Base-by-base conservation (phyloP, 352 stramenopile species). In the Phytophthora pluvialis region DNA sequence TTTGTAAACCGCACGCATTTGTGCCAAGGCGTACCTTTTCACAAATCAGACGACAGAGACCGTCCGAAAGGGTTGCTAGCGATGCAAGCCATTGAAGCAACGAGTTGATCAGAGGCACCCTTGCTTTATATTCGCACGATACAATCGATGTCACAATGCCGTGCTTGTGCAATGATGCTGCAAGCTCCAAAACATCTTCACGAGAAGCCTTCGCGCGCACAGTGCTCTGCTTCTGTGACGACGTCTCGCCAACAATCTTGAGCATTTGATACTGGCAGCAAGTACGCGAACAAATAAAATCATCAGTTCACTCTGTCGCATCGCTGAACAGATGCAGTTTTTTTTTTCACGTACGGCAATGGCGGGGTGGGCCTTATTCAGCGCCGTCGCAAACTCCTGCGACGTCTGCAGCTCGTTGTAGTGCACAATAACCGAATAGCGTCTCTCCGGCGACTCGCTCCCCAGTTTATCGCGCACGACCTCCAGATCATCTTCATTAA, bases 331-430 rank as follows among this genome's bases (percentile, higher is more conserved):
- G n/a, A 47, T 45, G 5, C 5, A 48, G 28, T 21, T 21, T 21
- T 21, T 21, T 21, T 2, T 21, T 21, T 15, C 1, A 75, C 80
- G 46, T 75, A 93, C 84, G 28, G 72, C 81, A 74, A 88, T 83
- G 13, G 80, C 82, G 11, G 79, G 84, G 28, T 91, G 80, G 16
- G 86, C 77, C 49, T 89, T 83, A 52, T 81, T 89, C 44, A 94
- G 67, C 36, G 73, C 88, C 10, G 60, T 83, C 57, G 86, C 90
- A 71, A 89, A 94, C 55, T 98, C 89, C 25, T 97, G 82, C 1
- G 79, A 84, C 32, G 80, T 91, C 66, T 98, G 86, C 67, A 98
- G 87, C 67, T 98, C 95, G 63, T 98, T 97, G 55, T 93, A 94
- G 72, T 98, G 92, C 39, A 98, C 75, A 25, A 98, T 86, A 9